Evolutionary conservation across 1,139 yeast species (phyloP).

Genomic region (Geotrichum fermentans): DNA sequence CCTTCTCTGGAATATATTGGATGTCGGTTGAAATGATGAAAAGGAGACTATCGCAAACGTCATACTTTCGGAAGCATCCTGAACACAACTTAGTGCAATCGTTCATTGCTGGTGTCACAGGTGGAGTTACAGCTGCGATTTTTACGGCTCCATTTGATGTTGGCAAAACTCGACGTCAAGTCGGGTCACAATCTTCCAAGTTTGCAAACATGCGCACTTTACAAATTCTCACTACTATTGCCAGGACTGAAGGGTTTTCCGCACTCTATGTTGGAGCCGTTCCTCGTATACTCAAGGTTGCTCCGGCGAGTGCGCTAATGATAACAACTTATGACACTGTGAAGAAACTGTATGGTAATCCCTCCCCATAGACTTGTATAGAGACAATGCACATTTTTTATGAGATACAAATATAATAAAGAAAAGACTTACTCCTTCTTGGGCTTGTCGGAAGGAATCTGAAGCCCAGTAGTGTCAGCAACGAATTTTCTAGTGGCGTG

Average conservation of each 20-base stretch:
- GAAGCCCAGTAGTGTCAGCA: slow-evolving; percentile 57
- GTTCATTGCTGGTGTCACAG: slow-evolving; percentile 73
- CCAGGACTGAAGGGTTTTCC: slow-evolving; percentile 64
- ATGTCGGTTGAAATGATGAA: slow-evolving; percentile 46
- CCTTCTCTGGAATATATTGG: slow-evolving; percentile 95
- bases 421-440: slow-evolving; percentile 11
- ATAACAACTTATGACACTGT: slow-evolving; percentile 90
- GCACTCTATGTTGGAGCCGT: slow-evolving; percentile 81
- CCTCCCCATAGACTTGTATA: not conserved
- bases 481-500: slow-evolving; percentile 46
- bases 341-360: slow-evolving; percentile 49
- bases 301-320: slow-evolving; percentile 98
- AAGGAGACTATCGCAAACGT: slow-evolving; percentile 24
- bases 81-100: slow-evolving; percentile 63
- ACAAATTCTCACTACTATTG: slow-evolving; percentile 55
- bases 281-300: slow-evolving; percentile 84
- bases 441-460: slow-evolving; percentile 15
- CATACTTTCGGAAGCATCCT: slow-evolving; percentile 29
- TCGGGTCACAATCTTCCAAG: slow-evolving; percentile 40
- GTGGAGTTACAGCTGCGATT: slow-evolving; percentile 82
- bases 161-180: slow-evolving; percentile 89
- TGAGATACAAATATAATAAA: not conserved
- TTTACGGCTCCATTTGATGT: slow-evolving; percentile 94
- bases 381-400: not conserved
- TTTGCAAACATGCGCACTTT: slow-evolving; percentile 49